Evolutionary conservation across 208 protist genomes (phyloP), one percentile per base, ranked within the genome.

Genomic region (Acanthamoeba triangularis): DNA sequence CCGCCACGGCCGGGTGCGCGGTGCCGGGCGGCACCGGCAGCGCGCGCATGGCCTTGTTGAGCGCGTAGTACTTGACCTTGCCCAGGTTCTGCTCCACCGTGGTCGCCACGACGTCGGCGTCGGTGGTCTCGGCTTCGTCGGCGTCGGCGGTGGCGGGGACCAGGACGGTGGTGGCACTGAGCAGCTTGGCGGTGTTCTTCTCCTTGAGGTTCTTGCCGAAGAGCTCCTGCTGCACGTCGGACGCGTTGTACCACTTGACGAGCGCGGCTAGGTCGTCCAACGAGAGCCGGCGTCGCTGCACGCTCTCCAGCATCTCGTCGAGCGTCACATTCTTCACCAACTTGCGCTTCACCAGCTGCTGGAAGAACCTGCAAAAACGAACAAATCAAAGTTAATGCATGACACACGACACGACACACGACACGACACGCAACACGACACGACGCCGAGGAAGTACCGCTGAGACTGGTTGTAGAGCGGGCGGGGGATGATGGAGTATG

Each of bases 191-290:
- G 18, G 35, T 49, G 41, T 82, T 82, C 74, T 82, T 82, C 74
- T 52, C 74, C 18, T 49, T 10, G 18, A 52, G 74, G 35, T 82
- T 41, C 74, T 82, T 82, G 35, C 33, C 74, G 35, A 82, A 82
- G 30, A 82, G 74, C 74, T 82, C 74, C 14, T 37, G 8, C 41
- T 82, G 74, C 41, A 82, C 74, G 41, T 82, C 74, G 37, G 74
- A 49, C 37, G 74, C 74, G 74, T 82, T 82, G 74, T 49, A 82
- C 74, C 74, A 82, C 74, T 82, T 82, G 20, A 82, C 28, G 14
- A 82, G 74, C 14, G 10, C 30, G 23, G 11, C 74, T 5, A 82
- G 41, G 14, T 82, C 74, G 41, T n/a, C 74, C 8, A 82, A 33
- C 7, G 13, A 23, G 33, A 82, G 1, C 41, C 7, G 16, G 10